Evolutionary conservation across 2,329 filamentous ascomycete species (phyloP).

Genomic region (Cordyceps fumosorosea): DNA sequence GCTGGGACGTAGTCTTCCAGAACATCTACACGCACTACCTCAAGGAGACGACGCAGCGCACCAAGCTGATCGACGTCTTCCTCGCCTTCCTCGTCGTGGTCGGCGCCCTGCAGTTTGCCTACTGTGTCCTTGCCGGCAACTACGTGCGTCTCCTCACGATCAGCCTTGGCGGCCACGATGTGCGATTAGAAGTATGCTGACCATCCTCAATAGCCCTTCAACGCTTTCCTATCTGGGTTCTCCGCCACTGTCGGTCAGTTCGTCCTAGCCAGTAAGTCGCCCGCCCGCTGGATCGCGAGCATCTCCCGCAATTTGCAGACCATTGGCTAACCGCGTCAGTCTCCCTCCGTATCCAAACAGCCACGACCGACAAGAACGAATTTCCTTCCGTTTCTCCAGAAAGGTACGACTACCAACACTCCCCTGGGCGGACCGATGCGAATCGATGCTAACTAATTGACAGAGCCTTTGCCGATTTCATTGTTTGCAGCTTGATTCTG

Average conservation of each 20-base stretch:
- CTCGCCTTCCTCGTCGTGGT: slow-evolving; percentile 81
- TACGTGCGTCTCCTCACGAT: slow-evolving; percentile 60
- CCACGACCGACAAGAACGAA: slow-evolving; percentile 70
- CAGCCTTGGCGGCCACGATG: neutral
- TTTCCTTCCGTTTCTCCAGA: slow-evolving; percentile 74
- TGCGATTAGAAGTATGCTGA: slow-evolving; percentile 15
- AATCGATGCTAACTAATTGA: slow-evolving; percentile 2
- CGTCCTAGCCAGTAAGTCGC: slow-evolving; percentile 71
- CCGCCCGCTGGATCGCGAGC: neutral
- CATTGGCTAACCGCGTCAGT: slow-evolving; percentile 33
- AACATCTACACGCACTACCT: slow-evolving; percentile 75
- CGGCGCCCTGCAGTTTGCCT: slow-evolving; percentile 85
- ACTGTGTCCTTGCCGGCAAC: slow-evolving; percentile 87
- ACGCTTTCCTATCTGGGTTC: slow-evolving; percentile 95
- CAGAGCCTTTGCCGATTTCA: slow-evolving; percentile 92
- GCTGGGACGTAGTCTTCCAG: slow-evolving; percentile 54
- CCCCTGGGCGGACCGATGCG: neutral
- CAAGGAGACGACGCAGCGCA: slow-evolving; percentile 77
- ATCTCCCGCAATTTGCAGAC: neutral
- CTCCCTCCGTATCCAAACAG: slow-evolving; percentile 85
- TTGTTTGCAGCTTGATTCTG: slow-evolving; percentile 89
- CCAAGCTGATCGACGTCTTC: slow-evolving; percentile 86
- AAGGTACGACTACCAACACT: slow-evolving; percentile 46
- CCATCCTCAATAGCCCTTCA: slow-evolving; percentile 68
- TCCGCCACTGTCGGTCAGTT: slow-evolving; percentile 93